phyloP scores from a whole-genome alignment of 257 asterid genomes.

The Voacanga thouarsii region DNA sequence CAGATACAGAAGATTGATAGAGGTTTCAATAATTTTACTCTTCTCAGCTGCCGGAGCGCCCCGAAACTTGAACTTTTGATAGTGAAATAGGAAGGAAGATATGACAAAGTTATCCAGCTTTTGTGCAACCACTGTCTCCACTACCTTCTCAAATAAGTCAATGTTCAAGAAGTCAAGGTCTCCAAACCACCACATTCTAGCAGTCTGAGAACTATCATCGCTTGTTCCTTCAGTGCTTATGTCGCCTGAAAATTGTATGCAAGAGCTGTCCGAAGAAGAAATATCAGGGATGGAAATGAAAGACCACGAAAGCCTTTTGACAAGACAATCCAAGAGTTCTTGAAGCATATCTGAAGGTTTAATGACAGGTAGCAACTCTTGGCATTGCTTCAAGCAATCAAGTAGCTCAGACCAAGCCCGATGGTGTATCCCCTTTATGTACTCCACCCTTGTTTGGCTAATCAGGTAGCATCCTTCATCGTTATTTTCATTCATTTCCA shows the following conservation, averaged over 20 bases:
- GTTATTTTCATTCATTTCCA: slow-evolving; percentile 38
- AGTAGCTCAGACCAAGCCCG: slow-evolving; percentile 51
- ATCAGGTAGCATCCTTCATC: slow-evolving; percentile 20
- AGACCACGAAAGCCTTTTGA: slow-evolving; percentile 26
- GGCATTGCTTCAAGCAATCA: slow-evolving; percentile 40
- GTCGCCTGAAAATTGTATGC: slow-evolving; percentile 33
- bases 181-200: slow-evolving; percentile 29
- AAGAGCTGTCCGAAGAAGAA: slow-evolving; percentile 34
- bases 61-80: slow-evolving; percentile 30
- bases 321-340: slow-evolving; percentile 37
- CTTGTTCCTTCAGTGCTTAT: slow-evolving; percentile 37
- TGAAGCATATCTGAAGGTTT: slow-evolving; percentile 26
- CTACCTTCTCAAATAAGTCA: slow-evolving; percentile 30
- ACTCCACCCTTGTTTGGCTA: slow-evolving; percentile 20
- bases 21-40: slow-evolving; percentile 27
- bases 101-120: slow-evolving; percentile 34
- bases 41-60: slow-evolving; percentile 17
- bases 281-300: slow-evolving; percentile 27
- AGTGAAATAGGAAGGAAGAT: slow-evolving; percentile 42
- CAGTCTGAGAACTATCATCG: slow-evolving; percentile 23
- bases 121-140: slow-evolving; percentile 32
- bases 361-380: slow-evolving; percentile 22
- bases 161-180: slow-evolving; percentile 45
- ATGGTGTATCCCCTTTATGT: slow-evolving; percentile 24
- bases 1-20: slow-evolving; percentile 29